A percentile compares a stretch with the other conserved stretches of the same genome.
Evolutionary conservation across 2,329 filamentous ascomycete genomes (phyloP).

Genomic region (Talaromyces funiculosus): DNA sequence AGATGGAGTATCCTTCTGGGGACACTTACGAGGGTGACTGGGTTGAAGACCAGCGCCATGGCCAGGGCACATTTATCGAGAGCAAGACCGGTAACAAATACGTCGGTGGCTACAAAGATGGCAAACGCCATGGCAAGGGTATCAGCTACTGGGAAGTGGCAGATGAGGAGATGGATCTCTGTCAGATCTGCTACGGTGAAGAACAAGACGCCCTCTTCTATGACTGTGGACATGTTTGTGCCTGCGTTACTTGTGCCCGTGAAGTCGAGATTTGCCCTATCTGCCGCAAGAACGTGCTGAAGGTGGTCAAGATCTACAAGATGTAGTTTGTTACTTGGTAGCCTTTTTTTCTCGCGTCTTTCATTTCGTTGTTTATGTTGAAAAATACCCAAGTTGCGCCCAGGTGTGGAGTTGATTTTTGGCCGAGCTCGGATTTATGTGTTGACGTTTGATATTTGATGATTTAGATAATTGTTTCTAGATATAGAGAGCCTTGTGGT

Average conservation of each 20-base stretch:
- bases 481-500: slow-evolving; percentile 1
- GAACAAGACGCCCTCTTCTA: slow-evolving; percentile 57
- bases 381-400: slow-evolving; percentile 8
- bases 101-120: slow-evolving; percentile 55
- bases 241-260: slow-evolving; percentile 55
- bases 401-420: slow-evolving; percentile 1
- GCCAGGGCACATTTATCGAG: slow-evolving; percentile 53
- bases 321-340: slow-evolving; percentile 22
- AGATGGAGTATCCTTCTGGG: slow-evolving; percentile 53
- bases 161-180: slow-evolving; percentile 55
- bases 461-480: slow-evolving; percentile 3
- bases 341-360: neutral
- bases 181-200: slow-evolving; percentile 58
- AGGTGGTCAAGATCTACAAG: slow-evolving; percentile 53
- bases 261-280: slow-evolving; percentile 57
- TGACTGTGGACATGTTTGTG: slow-evolving; percentile 59
- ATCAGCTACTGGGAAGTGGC: slow-evolving; percentile 58
- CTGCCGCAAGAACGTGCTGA: slow-evolving; percentile 53
- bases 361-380: neutral
- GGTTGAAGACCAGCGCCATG: slow-evolving; percentile 45
- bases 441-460: neutral
- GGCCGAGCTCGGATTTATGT: neutral
- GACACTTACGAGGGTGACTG: slow-evolving; percentile 46
- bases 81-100: slow-evolving; percentile 55
- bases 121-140: slow-evolving; percentile 57